Base-by-base conservation (phyloP, 1,139 yeast species). In the Candida albicans region DNA sequence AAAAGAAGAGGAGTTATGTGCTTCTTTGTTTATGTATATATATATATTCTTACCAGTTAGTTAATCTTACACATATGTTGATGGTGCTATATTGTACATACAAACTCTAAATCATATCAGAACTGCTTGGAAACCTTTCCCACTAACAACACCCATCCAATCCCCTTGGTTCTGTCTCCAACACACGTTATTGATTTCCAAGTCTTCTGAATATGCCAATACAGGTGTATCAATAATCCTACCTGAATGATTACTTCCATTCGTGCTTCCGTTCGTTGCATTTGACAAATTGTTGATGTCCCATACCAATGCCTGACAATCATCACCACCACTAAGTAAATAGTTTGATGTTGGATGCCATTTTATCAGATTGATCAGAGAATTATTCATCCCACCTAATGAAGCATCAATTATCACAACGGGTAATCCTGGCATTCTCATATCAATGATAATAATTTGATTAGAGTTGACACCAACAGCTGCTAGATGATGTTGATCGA, bases 301-400 rank as follows among this genome's bases (percentile, higher is more conserved):
- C 95, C 97, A 90, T 12, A 87, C 70, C 32, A 91, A 67, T 0
- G 88, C 87, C 62, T 90, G 96, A 62, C 96, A 87, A 64, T 91
- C 98, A 60, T 93, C 98, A 22, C 87, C 84, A 14, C 95, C 95
- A 0, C 91, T 79, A 13, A 89, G 72, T 29, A 93, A 65, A 37
- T 76, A 65, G 51, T 86, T 82, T 29, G 82, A 75, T 1, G 79
- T 67, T 0, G 98, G 97, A 53, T 91, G 93, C 97, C 97, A 93
- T 44, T 74, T 67, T 14, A 91, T 77, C 51, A 82, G 75, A 60
- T 91, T 91, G 28, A 93, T 79, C 27, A 75, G 65, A 0, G 87
- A 70, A 2, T 76, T 75, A 34, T 71, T 67, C 24, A 57, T 45
- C 1, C 77, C 77, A 4, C 73, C 75, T 33, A 70, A 54, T 55